A percentile compares a stretch with the other conserved stretches of the same genome.
These are phyloP conservation scores for Agrocybe pediades DNA, from an alignment of 768 basidiomycete genomes.

Conservation along the genomic window DNA sequence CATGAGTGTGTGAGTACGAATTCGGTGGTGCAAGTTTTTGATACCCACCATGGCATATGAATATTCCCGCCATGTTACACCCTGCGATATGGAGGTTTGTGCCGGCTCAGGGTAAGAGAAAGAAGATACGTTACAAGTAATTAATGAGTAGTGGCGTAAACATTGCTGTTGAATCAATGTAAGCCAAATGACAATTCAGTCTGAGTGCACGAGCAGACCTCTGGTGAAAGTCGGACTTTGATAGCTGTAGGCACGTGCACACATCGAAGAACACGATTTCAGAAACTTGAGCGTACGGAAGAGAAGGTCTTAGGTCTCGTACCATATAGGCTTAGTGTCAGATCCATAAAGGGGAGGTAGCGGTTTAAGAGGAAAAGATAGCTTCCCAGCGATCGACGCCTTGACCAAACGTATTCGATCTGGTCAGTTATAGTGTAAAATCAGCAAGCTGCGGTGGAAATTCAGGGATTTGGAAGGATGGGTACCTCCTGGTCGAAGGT, in stretches of 20 bases:
- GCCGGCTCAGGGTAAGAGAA: background rate
- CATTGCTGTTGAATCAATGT: slow-evolving; percentile 1
- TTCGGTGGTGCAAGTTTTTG: background rate
- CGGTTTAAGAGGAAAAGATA: slow-evolving; percentile 19
- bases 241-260: no score
- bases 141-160: slow-evolving; percentile 5
- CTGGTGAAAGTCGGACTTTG: slow-evolving; percentile 7
- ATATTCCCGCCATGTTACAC: slow-evolving; percentile 6
- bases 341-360: slow-evolving; percentile 21
- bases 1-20: background rate
- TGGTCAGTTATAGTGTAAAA: no score
- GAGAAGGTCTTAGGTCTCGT: background rate
- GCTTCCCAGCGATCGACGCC: slow-evolving; percentile 13
- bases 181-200: background rate
- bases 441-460: no score
- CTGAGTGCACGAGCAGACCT: background rate
- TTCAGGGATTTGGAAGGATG: background rate
- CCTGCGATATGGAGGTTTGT: background rate
- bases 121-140: slow-evolving; percentile 4
- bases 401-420: slow-evolving; percentile 20
- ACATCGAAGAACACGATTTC: no score
- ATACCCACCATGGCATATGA: slow-evolving; percentile 5
- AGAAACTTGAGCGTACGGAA: background rate
- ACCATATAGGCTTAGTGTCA: slow-evolving; percentile 12
- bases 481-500: slow-evolving; percentile 20